Base-by-base conservation (phyloP, 1,284 basidiomycete genomes). In the Ganoderma lingzhi region DNA sequence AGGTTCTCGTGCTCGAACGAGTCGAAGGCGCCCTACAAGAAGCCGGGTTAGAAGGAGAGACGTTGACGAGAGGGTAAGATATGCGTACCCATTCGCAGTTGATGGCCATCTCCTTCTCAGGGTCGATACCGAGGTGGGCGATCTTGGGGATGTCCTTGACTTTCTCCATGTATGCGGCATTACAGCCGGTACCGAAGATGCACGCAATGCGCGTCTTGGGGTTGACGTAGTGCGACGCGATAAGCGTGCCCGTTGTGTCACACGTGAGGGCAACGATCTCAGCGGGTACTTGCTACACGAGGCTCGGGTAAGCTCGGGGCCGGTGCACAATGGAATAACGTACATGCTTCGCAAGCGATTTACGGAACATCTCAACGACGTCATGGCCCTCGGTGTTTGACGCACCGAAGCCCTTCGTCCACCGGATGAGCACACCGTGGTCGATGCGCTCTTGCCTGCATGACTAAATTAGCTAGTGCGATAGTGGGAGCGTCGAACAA, bases 391-490 rank as follows among this genome's bases (percentile, higher is more conserved):
- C 98, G 28, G 96, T 96, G 79, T 97, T 96, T 6, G 90, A 82
- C 1, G 95, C 95, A 48, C 96, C 96, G 77, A 99, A 99, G 73
- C 97, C 98, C 83, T 99, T 99, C 59, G 98, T 99, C 97, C 98
- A 99, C 44, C 97, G 93, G 75, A 99, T 96, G 58, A 99, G 91
- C 74, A 90, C 90, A 61, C 96, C 98, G 76, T 99, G 96, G 81
- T 99, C 96, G 77, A 99, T 99, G 64, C 88, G 87, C 53, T 93
- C 88, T 87, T 99, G 97, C 35, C 93, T 95, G 78, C 9, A 32
- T 19, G 62, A 72, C 23, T 3, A 59, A n/a, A 63, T 73, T 51
- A 72, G 62, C 14, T 19, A 4, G 39, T 12, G 10, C 3, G 10
- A 41, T 23, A n/a, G 35, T 12, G 12, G 14, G 15, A 10, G 32